Conservation (phyloP, 2,329 filamentous ascomycete species). For the Exophiala lecanii-corni region DNA sequence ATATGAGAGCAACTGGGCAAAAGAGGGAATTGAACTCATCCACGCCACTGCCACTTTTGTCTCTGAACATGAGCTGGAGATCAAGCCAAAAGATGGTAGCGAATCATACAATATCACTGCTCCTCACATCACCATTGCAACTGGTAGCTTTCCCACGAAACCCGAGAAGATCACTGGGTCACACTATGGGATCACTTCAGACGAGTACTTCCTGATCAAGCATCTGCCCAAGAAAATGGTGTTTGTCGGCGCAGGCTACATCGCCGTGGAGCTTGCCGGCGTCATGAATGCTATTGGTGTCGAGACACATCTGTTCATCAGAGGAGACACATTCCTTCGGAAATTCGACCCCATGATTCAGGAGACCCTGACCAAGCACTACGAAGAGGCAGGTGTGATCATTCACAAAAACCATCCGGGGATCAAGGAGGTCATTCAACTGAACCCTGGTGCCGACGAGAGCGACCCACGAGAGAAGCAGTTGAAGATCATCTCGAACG, state of each 20-base stretch:
- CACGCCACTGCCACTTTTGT: slow-evolving; percentile 46
- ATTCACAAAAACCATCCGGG: slow-evolving; percentile 44
- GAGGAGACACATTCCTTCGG: slow-evolving; percentile 44
- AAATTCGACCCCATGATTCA: slow-evolving; percentile 52
- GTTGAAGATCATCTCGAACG: slow-evolving; percentile 41
- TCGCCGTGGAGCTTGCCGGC: slow-evolving; percentile 49
- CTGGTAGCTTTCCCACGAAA: slow-evolving; percentile 43
- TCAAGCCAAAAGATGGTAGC: slow-evolving; percentile 39
- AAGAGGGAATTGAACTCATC: slow-evolving; percentile 48
- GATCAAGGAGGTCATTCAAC: slow-evolving; percentile 45
- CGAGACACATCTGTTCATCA: slow-evolving; percentile 49
- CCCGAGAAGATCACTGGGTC: slow-evolving; percentile 41
- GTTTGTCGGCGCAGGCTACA: slow-evolving; percentile 49
- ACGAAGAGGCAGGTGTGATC: slow-evolving; percentile 45
- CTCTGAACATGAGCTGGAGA: slow-evolving; percentile 42
- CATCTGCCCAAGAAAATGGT: slow-evolving; percentile 48
- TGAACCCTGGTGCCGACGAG: slow-evolving; percentile 32
- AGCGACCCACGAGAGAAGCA: slow-evolving; percentile 45
- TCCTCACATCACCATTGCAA: slow-evolving; percentile 46
- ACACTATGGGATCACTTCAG: slow-evolving; percentile 48
- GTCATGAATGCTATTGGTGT: slow-evolving; percentile 47
- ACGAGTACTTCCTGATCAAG: slow-evolving; percentile 49
- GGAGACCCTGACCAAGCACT: slow-evolving; percentile 48
- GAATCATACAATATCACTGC: slow-evolving; percentile 39
- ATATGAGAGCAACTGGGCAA: slow-evolving; percentile 48